Evolutionary conservation across 73 alveolate genomes (phyloP).

Genomic region (Paramecium sexaurelia): DNA sequence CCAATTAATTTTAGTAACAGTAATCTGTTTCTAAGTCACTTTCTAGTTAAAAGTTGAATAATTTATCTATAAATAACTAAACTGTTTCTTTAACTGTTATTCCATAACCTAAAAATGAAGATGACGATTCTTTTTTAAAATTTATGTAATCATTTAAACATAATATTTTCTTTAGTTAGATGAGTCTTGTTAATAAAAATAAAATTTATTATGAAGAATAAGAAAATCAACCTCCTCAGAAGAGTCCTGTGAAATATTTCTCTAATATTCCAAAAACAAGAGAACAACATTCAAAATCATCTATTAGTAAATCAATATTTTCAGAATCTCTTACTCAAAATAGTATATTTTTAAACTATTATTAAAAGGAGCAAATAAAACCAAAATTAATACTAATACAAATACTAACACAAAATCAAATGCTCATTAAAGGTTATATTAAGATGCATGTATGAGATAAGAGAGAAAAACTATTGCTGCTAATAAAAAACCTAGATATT

Average conservation of each 20-base stretch:
- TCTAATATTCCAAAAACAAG: background rate
- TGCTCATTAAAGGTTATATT: background rate
- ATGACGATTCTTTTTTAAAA: background rate
- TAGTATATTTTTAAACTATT: background rate
- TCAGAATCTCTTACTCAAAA: background rate
- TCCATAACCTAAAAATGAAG: conserved; percentile 7
- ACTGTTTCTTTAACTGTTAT: background rate
- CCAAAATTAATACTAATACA: background rate
- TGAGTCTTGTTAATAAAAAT: background rate
- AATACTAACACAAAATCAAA: background rate
- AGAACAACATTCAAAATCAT: background rate
- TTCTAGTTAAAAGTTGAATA: background rate
- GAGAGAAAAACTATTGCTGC: conserved; percentile 16
- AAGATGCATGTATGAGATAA: conserved; percentile 29
- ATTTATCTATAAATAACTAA: background rate
- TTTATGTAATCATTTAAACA: background rate
- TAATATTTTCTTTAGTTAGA: background rate
- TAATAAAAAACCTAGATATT: background rate
- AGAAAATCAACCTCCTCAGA: background rate
- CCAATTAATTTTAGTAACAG: background rate
- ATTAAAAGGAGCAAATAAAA: background rate
- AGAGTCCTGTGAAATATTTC: background rate
- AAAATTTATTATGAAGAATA: background rate
- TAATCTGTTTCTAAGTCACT: background rate
- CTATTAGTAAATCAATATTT: background rate